A percentile compares a stretch with the other conserved stretches of the same genome.
These are phyloP conservation scores for Salix exigua DNA, from an alignment of 345 rosid genomes.

Conservation along the genomic window DNA sequence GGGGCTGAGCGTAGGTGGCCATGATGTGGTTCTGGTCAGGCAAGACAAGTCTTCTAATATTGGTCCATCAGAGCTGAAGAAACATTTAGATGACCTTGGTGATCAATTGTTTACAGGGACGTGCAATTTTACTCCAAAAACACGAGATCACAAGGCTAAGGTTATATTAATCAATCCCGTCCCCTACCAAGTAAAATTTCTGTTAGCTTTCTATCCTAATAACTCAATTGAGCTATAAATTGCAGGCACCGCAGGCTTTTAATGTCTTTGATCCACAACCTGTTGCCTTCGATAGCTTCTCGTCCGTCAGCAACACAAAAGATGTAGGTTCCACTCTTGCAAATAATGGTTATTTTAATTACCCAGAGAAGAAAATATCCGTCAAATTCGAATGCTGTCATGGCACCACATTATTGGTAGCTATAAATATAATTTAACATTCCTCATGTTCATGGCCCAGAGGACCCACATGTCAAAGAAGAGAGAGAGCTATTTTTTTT, in stretches of 20 bases:
- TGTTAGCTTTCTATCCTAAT: background rate
- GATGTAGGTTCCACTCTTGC: slow-evolving; percentile 47
- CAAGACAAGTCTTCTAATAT: slow-evolving; percentile 61
- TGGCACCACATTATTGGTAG: background rate
- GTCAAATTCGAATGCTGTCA: background rate
- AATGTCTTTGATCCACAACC: slow-evolving; percentile 59
- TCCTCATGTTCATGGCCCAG: background rate
- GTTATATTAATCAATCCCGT: slow-evolving; percentile 15
- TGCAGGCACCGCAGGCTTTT: slow-evolving; percentile 77
- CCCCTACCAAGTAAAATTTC: background rate
- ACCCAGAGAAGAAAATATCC: background rate
- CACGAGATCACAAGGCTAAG: slow-evolving; percentile 46
- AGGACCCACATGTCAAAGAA: background rate
- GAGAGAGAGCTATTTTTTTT: background rate
- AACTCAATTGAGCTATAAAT: background rate
- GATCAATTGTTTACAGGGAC: slow-evolving; percentile 76
- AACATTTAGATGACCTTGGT: slow-evolving; percentile 68
- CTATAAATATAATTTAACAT: background rate
- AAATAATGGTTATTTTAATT: background rate
- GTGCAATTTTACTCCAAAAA: slow-evolving; percentile 48
- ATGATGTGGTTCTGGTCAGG: slow-evolving; percentile 64
- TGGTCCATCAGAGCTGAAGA: slow-evolving; percentile 52
- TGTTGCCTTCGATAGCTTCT: slow-evolving; percentile 35
- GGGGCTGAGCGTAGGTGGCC: slow-evolving; percentile 79
- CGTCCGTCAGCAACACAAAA: slow-evolving; percentile 42